Conservation (phyloP, 2,329 filamentous ascomycete genomes). For the Colletotrichum magnum region DNA sequence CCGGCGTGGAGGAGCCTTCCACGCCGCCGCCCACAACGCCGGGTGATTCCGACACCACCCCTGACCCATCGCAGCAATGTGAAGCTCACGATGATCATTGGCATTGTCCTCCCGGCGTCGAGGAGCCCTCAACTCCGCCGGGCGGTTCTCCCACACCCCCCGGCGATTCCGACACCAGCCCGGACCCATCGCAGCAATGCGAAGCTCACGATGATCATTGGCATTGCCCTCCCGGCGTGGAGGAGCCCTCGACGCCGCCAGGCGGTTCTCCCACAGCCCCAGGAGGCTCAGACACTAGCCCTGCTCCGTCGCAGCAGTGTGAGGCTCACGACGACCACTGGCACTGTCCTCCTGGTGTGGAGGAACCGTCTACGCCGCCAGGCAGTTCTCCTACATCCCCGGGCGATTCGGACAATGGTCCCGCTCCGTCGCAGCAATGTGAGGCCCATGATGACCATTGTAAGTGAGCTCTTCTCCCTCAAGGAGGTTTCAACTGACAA, state of each 20-base stretch:
- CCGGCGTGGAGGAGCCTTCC: slow-evolving; percentile 2
- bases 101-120: slow-evolving; percentile 29
- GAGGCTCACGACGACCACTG: slow-evolving; percentile 27
- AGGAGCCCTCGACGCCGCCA: slow-evolving; percentile 8
- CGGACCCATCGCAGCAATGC: not conserved
- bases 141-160: not conserved
- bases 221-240: slow-evolving; percentile 39
- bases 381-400: not conserved
- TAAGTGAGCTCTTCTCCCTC: not conserved
- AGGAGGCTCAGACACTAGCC: not conserved
- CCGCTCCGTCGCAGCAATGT: not conserved
- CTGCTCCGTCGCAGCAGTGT: not conserved
- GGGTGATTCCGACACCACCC: no score
- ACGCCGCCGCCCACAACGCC: not conserved
- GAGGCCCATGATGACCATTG: slow-evolving; percentile 3
- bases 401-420: not conserved
- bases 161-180: not conserved
- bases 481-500: not conserved
- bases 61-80: not conserved
- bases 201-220: slow-evolving; percentile 22
- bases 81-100: slow-evolving; percentile 32
- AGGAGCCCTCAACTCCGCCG: slow-evolving; percentile 8
- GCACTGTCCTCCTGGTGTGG: slow-evolving; percentile 30
- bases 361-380: slow-evolving; percentile 9
- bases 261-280: not conserved